Evolutionary conservation across 202 grass and related monocot genomes (phyloP).

Genomic region (Sporobolus alterniflorus): DNA sequence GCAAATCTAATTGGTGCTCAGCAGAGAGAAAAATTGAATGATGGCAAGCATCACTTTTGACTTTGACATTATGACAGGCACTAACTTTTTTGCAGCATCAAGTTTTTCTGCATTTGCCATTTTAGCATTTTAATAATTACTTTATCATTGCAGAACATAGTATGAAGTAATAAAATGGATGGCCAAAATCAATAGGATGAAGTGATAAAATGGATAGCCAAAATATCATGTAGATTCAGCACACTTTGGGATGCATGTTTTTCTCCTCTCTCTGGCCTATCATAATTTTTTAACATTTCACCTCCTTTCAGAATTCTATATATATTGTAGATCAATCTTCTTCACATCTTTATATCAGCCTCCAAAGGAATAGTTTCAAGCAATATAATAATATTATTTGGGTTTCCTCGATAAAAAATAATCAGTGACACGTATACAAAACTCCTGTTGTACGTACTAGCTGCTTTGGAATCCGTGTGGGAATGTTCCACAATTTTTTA

Average conservation of each 20-base stretch:
- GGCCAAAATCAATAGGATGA: not conserved
- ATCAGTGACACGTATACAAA: no score
- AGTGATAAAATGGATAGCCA: not conserved
- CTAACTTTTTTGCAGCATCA: not conserved
- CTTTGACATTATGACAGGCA: constrained; percentile 6
- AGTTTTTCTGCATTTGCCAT: constrained; percentile 12
- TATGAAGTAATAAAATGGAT: not conserved
- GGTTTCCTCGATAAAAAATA: no score
- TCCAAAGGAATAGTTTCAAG: no score
- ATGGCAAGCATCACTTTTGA: constrained; percentile 24
- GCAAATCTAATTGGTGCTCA: constrained; percentile 33
- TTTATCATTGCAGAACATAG: not conserved
- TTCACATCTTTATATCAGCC: no score
- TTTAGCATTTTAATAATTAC: not conserved
- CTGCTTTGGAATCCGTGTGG: no score
- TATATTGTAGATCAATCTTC: no score
- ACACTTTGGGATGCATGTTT: not conserved
- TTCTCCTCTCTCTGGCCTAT: not conserved
- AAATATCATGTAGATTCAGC: not conserved
- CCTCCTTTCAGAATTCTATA: not conserved
- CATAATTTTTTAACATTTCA: not conserved
- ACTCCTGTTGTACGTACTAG: no score
- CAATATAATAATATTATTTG: not conserved
- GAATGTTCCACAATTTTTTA: not conserved
- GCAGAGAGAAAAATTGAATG: constrained; percentile 14